Base-by-base conservation (phyloP, 495 filamentous ascomycete species). In the Aspergillus cristatus region DNA sequence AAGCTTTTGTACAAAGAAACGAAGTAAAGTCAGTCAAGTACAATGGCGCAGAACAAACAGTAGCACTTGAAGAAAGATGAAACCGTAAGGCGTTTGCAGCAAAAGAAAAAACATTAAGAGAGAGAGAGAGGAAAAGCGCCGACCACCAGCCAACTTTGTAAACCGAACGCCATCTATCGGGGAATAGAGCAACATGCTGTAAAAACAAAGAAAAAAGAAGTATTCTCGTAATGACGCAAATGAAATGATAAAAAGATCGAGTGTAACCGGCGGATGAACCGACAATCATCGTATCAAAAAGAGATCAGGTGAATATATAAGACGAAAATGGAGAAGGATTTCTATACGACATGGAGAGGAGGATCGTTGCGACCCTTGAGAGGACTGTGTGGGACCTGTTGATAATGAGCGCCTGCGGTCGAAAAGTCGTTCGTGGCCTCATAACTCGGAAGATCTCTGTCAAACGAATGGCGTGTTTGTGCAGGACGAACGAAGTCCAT, bases 381-480 rank as follows among this genome's bases (percentile, higher is more conserved):
- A 25, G 65, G 61, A 39, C 52, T 50, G 25, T 60, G 44, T 15
- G 52, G 54, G 32, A 43, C 54, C 3, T 30, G 28, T 11, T 4
- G 28, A 6, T 6, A 3, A 6, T 12, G 58, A 34, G 35, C 34
- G 15, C 38, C 48, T 3, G 71, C 76, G 35, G 79, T 72, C 33
- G 81, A 91, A 51, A 95, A 94, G 45, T 97, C 91, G 47, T 81
- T 85, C 51, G 79, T 87, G 7, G 73, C 72, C 62, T 95, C 90
- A 49, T 84, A 91, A 55, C 82, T 88, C 18, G 78, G 77, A 45
- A 86, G 69, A 42, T 40, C 44, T 35, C 58, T 53, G 14, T 67
- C 64, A 36, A 67, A 63, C 0, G 67, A 71, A 51, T 65, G 65
- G n/a, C 63, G 62, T 16, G 91, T 76, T 39, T 86, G 72, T 43